Conservation (phyloP, 805 yeast species). For the Kodamaea leandrae region DNA sequence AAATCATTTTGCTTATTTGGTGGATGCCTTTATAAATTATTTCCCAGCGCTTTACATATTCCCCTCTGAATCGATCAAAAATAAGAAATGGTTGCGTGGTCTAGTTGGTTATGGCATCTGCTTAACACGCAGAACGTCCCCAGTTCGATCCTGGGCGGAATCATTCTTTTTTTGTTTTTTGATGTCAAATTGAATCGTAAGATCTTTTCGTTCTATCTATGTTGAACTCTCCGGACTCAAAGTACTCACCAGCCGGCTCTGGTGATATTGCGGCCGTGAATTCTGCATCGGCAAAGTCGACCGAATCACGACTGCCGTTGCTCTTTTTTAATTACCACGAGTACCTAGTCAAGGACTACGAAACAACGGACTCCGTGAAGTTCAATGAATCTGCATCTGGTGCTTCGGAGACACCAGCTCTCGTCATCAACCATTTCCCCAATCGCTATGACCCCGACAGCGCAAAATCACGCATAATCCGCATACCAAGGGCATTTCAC, state of each 20-base stretch:
- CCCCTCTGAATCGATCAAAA: too few species aligned
- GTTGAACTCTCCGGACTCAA: not conserved
- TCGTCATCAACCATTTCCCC: constrained; percentile 67
- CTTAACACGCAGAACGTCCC: constrained; percentile 99
- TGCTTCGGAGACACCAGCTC: constrained; percentile 27
- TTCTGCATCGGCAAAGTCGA: too few species aligned
- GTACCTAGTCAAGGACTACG: constrained; percentile 39
- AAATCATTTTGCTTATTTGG: too few species aligned
- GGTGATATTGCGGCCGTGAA: too few species aligned
- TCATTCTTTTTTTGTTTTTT: constrained; percentile 41
- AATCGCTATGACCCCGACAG: constrained; percentile 42
- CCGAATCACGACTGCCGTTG: not conserved
- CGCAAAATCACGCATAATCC: constrained; percentile 51
- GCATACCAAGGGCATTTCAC: constrained; percentile 57
- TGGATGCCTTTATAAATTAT: too few species aligned
- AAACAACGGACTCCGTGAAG: constrained; percentile 3
- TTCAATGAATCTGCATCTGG: too few species aligned
- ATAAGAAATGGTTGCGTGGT: constrained; percentile 77
- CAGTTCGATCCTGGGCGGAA: constrained; percentile 99
- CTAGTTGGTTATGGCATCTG: constrained; percentile 99
- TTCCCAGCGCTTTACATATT: too few species aligned
- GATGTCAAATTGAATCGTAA: too few species aligned
- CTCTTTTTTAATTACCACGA: constrained; percentile 70
- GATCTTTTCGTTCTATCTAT: too few species aligned
- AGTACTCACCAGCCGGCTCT: not conserved